These are phyloP conservation scores for Nicotiana benthamiana DNA, from an alignment of 257 asterid genomes.

Conservation along the genomic window DNA sequence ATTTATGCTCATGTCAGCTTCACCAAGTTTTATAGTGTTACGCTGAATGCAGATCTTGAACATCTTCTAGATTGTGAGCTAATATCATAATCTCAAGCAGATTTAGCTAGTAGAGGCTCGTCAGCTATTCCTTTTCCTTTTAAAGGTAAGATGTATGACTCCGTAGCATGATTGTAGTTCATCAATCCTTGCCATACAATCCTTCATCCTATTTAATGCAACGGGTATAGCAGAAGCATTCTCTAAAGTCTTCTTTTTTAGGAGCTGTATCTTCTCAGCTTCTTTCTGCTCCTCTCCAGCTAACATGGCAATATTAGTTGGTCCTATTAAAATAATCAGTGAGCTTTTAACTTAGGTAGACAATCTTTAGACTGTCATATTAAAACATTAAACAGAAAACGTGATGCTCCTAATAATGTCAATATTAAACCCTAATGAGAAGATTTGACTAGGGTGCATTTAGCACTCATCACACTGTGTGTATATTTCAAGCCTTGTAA, in stretches of 20 bases:
- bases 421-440: neutral
- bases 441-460: constrained; percentile 1
- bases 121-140: constrained; percentile 46
- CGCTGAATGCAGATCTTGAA: too few species aligned
- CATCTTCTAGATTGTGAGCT: neutral
- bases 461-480: neutral
- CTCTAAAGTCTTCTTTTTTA: constrained; percentile 60
- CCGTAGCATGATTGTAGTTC: constrained; percentile 33
- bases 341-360: neutral
- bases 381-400: neutral
- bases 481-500: neutral
- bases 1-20: too few species aligned
- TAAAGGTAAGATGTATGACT: constrained; percentile 55
- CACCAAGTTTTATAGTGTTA: too few species aligned
- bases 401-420: neutral
- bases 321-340: constrained; percentile 8
- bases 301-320: constrained; percentile 10
- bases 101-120: neutral
- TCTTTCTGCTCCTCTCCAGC: constrained; percentile 24
- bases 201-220: constrained; percentile 61
- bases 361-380: neutral
- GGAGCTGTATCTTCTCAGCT: constrained; percentile 38
- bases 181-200: constrained; percentile 49
- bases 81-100: neutral
- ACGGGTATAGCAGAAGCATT: constrained; percentile 38